phyloP scores from a whole-genome alignment of 1,284 basidiomycete genomes.

The Ceratobasidium sp. region DNA sequence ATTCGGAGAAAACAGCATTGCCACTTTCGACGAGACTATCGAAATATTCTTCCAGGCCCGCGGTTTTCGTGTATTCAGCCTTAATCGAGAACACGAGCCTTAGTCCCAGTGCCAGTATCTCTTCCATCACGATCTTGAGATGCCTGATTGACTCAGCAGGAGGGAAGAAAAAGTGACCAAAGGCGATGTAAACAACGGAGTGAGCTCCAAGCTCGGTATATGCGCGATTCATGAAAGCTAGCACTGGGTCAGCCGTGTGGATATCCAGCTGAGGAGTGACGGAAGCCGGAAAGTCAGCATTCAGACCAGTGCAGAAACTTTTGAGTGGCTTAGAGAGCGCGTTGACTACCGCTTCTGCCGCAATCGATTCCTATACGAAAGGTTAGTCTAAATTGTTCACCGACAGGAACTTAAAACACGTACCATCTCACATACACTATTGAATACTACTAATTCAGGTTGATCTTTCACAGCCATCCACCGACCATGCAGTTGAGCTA shows the following conservation, averaged over 20 bases:
- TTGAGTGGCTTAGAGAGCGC: slow-evolving; percentile 3
- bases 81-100: slow-evolving; percentile 23
- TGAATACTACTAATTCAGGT: not conserved
- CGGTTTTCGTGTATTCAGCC: not conserved
- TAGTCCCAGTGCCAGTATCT: slow-evolving; percentile 2
- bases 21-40: slow-evolving; percentile 1
- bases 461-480: slow-evolving; percentile 12
- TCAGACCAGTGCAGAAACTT: not conserved
- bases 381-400: not conserved
- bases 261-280: not conserved
- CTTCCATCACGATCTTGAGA: slow-evolving; percentile 9
- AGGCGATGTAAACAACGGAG: slow-evolving; percentile 25
- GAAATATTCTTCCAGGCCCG: slow-evolving; percentile 6
- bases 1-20: slow-evolving; percentile 32
- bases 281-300: not conserved
- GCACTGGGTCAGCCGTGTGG: not conserved
- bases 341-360: not conserved
- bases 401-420: not conserved
- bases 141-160: not conserved
- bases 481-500: not conserved
- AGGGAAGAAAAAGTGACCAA: slow-evolving; percentile 26
- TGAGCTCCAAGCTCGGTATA: slow-evolving; percentile 17
- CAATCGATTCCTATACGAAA: slow-evolving; percentile 12
- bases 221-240: slow-evolving; percentile 8
- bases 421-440: slow-evolving; percentile 4